phyloP scores from a whole-genome alignment of 352 stramenopile genomes.

The Phytophthora vignae region DNA sequence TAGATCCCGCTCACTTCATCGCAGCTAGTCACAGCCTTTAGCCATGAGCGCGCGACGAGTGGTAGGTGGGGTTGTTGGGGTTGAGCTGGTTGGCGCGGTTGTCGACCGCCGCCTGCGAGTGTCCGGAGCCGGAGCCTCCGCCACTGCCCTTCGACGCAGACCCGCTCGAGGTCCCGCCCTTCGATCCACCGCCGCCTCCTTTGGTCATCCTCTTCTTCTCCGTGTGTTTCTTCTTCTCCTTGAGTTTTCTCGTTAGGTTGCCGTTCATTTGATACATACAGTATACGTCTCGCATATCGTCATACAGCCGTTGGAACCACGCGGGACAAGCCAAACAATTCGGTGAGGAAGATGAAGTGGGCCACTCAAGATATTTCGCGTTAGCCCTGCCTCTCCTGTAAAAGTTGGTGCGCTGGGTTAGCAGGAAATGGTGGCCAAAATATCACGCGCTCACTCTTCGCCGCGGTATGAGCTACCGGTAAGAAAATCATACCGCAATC shows the following conservation, averaged over 20 bases:
- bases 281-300: no score
- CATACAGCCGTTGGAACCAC: no score
- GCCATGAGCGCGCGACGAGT: conserved; percentile 32
- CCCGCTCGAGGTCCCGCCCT: conserved; percentile 10
- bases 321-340: no score
- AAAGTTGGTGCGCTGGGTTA: no score
- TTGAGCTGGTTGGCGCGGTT: conserved; percentile 54
- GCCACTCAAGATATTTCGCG: no score
- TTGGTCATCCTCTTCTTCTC: conserved; percentile 20
- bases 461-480: no score
- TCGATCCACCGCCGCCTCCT: conserved; percentile 22
- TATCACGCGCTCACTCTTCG: no score
- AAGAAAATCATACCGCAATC: no score
- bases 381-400: no score
- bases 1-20: neutral
- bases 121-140: conserved; percentile 1
- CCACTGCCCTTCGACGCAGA: conserved; percentile 7
- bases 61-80: conserved; percentile 47
- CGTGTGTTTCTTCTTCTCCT: neutral
- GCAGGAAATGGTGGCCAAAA: no score
- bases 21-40: neutral
- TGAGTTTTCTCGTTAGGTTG: neutral
- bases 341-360: no score
- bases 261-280: neutral
- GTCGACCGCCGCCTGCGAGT: conserved; percentile 35